These are phyloP conservation scores for Chlorella sp. DNA, from an alignment of 139 green algal genomes.

Conservation along the genomic window DNA sequence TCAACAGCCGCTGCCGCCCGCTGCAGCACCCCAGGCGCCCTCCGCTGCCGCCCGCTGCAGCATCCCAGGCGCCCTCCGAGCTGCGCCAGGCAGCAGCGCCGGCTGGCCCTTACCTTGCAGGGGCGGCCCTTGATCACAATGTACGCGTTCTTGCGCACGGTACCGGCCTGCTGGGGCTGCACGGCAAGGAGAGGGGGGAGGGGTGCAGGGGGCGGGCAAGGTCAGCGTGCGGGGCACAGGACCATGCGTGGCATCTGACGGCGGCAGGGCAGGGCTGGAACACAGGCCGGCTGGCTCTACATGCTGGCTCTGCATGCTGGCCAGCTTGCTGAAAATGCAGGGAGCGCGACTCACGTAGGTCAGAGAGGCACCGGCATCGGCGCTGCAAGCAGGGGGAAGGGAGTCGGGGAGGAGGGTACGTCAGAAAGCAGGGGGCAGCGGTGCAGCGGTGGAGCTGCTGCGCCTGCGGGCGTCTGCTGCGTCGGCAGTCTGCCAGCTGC, in stretches of 20 bases:
- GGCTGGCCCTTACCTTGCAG: slow-evolving; percentile 83
- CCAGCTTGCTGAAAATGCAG: too few species aligned
- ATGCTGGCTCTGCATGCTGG: too few species aligned
- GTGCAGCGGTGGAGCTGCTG: neutral
- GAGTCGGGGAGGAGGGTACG: too few species aligned
- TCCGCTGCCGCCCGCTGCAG: neutral
- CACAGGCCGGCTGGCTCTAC: neutral
- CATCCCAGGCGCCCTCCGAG: too few species aligned
- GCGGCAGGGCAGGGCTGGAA: neutral
- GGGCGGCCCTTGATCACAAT: slow-evolving; percentile 95
- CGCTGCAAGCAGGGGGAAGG: slow-evolving; percentile 11
- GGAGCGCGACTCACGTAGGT: neutral
- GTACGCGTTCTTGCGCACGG: slow-evolving; percentile 96
- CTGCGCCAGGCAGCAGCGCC: neutral
- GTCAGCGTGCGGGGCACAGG: neutral
- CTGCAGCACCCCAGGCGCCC: neutral
- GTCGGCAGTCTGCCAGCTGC: too few species aligned
- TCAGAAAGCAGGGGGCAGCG: neutral
- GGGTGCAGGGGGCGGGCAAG: neutral
- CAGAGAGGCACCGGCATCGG: slow-evolving; percentile 82
- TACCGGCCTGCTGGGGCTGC: slow-evolving; percentile 85
- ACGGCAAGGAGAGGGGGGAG: neutral
- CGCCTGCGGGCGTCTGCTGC: too few species aligned
- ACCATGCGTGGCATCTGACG: neutral
- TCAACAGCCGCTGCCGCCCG: too few species aligned